Evolutionary conservation across 73 alveolate species (phyloP).

Genomic region (Tetrahymena borealis): DNA sequence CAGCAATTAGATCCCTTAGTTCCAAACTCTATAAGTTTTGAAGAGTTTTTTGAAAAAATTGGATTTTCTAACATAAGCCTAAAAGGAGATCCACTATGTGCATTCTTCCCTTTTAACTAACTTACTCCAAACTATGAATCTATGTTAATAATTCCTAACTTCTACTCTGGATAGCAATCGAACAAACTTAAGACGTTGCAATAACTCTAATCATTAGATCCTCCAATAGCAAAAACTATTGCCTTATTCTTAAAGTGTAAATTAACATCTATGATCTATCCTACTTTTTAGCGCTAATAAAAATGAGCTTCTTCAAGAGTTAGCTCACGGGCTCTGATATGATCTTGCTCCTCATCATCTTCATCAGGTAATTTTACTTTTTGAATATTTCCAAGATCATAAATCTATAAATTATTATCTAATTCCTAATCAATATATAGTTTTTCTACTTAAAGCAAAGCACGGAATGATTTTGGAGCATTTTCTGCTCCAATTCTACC

Average conservation of each 20-base stretch:
- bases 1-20: slow-evolving; percentile 43
- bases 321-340: neutral
- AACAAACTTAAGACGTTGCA: slow-evolving; percentile 26
- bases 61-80: slow-evolving; percentile 42
- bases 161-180: slow-evolving; percentile 13
- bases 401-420: neutral
- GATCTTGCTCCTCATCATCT: neutral
- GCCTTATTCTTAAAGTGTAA: slow-evolving; percentile 10
- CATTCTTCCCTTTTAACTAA: slow-evolving; percentile 23
- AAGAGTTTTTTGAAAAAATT: neutral
- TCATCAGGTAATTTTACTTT: neutral
- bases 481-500: neutral
- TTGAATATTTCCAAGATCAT: neutral
- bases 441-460: neutral
- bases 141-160: slow-evolving; percentile 36
- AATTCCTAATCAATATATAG: neutral
- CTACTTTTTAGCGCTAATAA: neutral
- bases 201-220: slow-evolving; percentile 44
- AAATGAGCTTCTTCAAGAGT: slow-evolving; percentile 15
- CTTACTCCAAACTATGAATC: slow-evolving; percentile 58
- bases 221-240: slow-evolving; percentile 38
- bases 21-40: slow-evolving; percentile 31
- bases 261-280: slow-evolving; percentile 14
- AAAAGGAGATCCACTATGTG: slow-evolving; percentile 45
- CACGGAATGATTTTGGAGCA: neutral